A percentile compares a stretch with the other conserved stretches of the same genome.
These are phyloP conservation scores for Physaria fendleri DNA, from an alignment of 345 rosid species.

Conservation along the genomic window DNA sequence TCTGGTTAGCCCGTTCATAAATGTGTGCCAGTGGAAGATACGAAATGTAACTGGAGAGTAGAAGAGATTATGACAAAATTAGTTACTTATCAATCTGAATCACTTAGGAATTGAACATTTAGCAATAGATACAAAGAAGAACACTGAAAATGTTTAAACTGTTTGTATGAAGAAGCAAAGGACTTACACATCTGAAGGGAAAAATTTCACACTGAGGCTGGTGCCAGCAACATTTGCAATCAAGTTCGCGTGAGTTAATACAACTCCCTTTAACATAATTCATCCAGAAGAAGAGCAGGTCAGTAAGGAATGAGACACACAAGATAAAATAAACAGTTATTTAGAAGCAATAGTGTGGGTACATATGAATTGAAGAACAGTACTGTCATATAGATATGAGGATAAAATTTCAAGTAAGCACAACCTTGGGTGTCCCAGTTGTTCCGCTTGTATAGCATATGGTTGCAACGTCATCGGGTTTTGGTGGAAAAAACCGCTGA, in stretches of 20 bases:
- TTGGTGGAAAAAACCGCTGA: too few species aligned
- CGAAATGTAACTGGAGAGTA: constrained; percentile 66
- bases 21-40: constrained; percentile 98
- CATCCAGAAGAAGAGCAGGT: constrained; percentile 15
- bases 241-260: constrained; percentile 75
- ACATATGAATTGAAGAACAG: background rate
- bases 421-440: constrained; percentile 97
- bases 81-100: constrained; percentile 7
- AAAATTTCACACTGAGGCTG: too few species aligned
- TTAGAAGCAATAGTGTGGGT: constrained; percentile 16
- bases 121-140: background rate
- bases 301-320: constrained; percentile 17
- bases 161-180: too few species aligned
- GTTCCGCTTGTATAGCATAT: too few species aligned
- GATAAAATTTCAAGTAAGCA: background rate
- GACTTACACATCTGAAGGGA: too few species aligned
- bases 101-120: background rate
- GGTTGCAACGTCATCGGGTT: too few species aligned
- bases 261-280: constrained; percentile 60
- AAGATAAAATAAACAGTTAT: constrained; percentile 1
- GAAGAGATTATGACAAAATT: constrained; percentile 14
- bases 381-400: background rate
- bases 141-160: too few species aligned
- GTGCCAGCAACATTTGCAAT: too few species aligned
- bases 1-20: constrained; percentile 76